Percentiles rank a stretch among this genome's conserved stretches.
phyloP scores from a whole-genome alignment of 345 rosid genomes.

The Streptanthus diversifolius region DNA sequence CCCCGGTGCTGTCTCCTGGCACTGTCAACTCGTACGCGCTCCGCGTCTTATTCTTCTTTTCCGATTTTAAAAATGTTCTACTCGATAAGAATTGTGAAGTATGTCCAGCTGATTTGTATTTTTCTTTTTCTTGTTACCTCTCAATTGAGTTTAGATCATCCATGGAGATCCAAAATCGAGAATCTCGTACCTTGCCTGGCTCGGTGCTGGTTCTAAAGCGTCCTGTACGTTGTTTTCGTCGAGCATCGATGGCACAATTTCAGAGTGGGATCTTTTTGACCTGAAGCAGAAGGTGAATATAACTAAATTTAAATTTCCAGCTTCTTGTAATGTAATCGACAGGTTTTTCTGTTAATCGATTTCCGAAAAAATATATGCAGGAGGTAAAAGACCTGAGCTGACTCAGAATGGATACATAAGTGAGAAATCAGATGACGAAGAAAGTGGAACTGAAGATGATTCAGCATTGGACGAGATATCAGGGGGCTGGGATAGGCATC shows the following conservation, averaged over 20 bases:
- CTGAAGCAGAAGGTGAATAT: slow-evolving; percentile 66
- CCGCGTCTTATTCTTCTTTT: background rate
- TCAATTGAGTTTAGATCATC: slow-evolving; percentile 46
- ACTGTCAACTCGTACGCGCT: slow-evolving; percentile 82
- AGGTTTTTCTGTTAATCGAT: background rate
- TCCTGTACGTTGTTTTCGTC: slow-evolving; percentile 73
- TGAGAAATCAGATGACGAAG: slow-evolving; percentile 40
- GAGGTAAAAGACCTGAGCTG: slow-evolving; percentile 29
- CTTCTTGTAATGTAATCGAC: background rate
- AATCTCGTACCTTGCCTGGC: slow-evolving; percentile 83
- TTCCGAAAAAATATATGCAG: slow-evolving; percentile 22
- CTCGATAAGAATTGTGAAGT: background rate
- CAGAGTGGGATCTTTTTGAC: slow-evolving; percentile 81
- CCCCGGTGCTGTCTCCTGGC: slow-evolving; percentile 90
- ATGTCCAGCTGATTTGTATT: background rate
- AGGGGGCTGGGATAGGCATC: slow-evolving; percentile 37
- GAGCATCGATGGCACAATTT: slow-evolving; percentile 80
- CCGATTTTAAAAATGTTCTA: background rate
- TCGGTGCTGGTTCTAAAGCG: slow-evolving; percentile 47
- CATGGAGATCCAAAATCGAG: slow-evolving; percentile 71
- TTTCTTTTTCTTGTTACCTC: background rate
- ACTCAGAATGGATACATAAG: slow-evolving; percentile 51
- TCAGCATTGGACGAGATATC: slow-evolving; percentile 45
- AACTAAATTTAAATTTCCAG: background rate
- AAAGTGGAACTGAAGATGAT: slow-evolving; percentile 60